Evolutionary conservation across 1,139 yeast species (phyloP), one percentile per base, ranked within the genome.

Genomic region (Pichia cactophila): DNA sequence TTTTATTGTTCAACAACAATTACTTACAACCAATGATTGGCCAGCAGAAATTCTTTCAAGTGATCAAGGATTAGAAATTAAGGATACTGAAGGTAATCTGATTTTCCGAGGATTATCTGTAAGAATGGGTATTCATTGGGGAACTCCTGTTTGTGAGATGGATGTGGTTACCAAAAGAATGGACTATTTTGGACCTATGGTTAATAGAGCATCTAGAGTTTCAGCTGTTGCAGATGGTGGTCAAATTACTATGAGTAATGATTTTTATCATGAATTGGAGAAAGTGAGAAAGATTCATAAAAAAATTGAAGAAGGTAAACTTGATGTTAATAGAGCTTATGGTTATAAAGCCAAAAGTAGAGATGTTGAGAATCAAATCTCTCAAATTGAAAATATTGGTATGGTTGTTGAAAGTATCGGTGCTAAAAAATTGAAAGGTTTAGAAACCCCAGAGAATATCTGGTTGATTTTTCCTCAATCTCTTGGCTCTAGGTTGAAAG

Each of bases 151-250:
- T 44, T 88, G 96, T 61, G 99, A 94, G 64, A 80, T 86, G 5
- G 98, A 92, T 71, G 85, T 92, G 50, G 89, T 90, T 50, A 92
- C 98, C 0, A 80, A 90, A 56, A 81, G 99, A 71, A 92, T 94
- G 98, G 99, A 92, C 68, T 92, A 92, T 66, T 86, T 92, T 61
- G 99, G 99, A 0, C 98, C 99, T 0, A 90, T 92, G 92, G 99
- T 92, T 29, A 92, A 92, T 63, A 77, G 96, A 50, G 88, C 99
- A 0, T 85, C 97, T 0, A 77, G 99, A 61, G 90, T 92, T 41
- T 84, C 92, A 64, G 88, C 96, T 3, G 85, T 87, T 46, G 99
- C 98, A 0, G 96, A 89, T 65, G 99, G 99, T 51, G 98, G 98
- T n/a, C 97, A 92, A 66, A 87, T 90, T 41, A 81, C 95, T 0